Conservation (phyloP, 768 basidiomycete species). For the Ramaria sp. region DNA sequence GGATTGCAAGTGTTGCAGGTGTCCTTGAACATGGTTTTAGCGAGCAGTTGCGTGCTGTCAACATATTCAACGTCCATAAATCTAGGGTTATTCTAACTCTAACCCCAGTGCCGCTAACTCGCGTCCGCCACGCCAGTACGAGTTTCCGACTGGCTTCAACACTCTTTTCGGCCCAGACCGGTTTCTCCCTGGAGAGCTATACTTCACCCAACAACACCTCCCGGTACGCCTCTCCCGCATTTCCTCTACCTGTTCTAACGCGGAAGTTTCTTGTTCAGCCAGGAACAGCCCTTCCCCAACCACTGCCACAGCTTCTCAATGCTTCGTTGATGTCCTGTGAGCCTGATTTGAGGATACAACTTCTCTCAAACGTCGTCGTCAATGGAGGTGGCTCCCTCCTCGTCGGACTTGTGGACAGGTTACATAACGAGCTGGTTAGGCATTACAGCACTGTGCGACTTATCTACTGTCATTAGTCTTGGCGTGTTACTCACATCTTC, state of each 20-base stretch:
- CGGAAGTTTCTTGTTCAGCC: constrained; percentile 19
- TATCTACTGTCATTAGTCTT: neutral
- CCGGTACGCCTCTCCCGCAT: constrained; percentile 9
- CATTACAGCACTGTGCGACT: neutral
- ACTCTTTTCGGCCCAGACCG: constrained; percentile 75
- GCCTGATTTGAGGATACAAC: constrained; percentile 80
- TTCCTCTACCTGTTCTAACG: neutral
- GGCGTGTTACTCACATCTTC: neutral
- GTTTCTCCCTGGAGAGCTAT: constrained; percentile 76
- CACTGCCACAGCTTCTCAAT: constrained; percentile 63
- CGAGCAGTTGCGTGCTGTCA: constrained; percentile 51
- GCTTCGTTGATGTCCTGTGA: constrained; percentile 80
- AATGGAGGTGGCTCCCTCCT: constrained; percentile 91
- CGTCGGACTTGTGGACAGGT: constrained; percentile 74
- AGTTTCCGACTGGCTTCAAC: constrained; percentile 93
- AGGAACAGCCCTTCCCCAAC: constrained; percentile 65
- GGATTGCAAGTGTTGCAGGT: constrained; percentile 82
- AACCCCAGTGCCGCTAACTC: constrained; percentile 41
- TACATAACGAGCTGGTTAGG: constrained; percentile 54
- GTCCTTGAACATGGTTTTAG: constrained; percentile 85
- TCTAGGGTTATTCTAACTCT: neutral
- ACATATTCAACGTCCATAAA: neutral
- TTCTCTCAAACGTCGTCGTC: constrained; percentile 88
- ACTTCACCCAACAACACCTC: constrained; percentile 48
- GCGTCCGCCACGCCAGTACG: constrained; percentile 62